Conservation (phyloP, 495 filamentous ascomycete genomes). For the Trichoderma asperelloides region DNA sequence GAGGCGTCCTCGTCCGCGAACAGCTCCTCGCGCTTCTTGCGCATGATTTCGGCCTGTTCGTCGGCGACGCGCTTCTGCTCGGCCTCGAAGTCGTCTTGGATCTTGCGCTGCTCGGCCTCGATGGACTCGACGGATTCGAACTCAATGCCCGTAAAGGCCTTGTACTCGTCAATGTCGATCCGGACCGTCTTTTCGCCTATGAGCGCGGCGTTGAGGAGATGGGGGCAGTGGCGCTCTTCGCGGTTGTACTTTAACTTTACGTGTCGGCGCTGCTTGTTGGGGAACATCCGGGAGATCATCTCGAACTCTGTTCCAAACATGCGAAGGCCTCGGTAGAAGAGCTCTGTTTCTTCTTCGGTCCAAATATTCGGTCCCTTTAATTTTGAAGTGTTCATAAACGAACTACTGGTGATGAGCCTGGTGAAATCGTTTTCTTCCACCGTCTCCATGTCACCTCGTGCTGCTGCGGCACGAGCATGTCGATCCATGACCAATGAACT, state of each 20-base stretch:
- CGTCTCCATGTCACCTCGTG: conserved; percentile 49
- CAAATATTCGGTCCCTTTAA: conserved; percentile 52
- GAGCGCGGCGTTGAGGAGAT: conserved; percentile 59
- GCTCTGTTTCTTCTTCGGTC: conserved; percentile 66
- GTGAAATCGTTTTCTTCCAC: conserved; percentile 82
- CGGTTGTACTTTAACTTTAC: conserved; percentile 90
- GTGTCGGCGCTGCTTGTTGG: conserved; percentile 60
- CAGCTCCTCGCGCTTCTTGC: conserved; percentile 44
- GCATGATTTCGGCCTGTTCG: conserved; percentile 36
- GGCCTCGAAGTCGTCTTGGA: conserved; percentile 58
- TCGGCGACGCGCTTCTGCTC: conserved; percentile 37
- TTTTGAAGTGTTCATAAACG: conserved; percentile 62
- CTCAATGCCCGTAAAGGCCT: conserved; percentile 48
- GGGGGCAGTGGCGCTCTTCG: conserved; percentile 72
- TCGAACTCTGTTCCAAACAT: conserved; percentile 93
- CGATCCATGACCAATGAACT: conserved; percentile 71
- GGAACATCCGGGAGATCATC: conserved; percentile 78
- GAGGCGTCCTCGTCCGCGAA: conserved; percentile 33
- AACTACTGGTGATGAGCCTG: conserved; percentile 60
- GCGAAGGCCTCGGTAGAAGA: conserved; percentile 73
- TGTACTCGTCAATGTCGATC: conserved; percentile 60
- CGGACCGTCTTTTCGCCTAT: conserved; percentile 45
- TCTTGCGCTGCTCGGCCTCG: conserved; percentile 57
- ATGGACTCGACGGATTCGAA: conserved; percentile 52
- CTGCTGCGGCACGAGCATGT: conserved; percentile 55